A percentile compares a stretch with the other conserved stretches of the same genome.
Evolutionary conservation across 176 grass and related monocot species (phyloP).

Genomic region (Musa beccarii): DNA sequence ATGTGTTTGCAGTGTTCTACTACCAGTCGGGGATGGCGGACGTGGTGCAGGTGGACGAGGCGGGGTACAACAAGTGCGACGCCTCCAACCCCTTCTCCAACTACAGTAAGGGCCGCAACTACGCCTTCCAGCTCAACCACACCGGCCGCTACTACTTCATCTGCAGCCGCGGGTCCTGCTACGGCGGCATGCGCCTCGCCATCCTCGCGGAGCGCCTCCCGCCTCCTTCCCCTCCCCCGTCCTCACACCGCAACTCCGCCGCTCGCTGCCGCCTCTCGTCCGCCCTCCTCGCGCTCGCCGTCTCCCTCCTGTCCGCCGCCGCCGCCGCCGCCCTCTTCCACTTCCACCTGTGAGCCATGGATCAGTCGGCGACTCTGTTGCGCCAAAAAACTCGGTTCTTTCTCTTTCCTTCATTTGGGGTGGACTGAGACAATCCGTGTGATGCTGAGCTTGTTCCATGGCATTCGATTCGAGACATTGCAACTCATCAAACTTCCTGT

Average conservation of each 20-base stretch:
- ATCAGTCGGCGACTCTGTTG: background rate
- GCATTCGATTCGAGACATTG: too few species aligned
- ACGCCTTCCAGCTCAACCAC: constrained; percentile 41
- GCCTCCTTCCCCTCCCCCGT: constrained; percentile 6
- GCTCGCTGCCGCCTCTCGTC: background rate
- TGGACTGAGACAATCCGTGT: too few species aligned
- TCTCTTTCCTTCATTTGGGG: too few species aligned
- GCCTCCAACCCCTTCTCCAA: constrained; percentile 31
- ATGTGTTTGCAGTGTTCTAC: constrained; percentile 38
- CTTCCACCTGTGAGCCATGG: background rate
- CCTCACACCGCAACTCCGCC: background rate
- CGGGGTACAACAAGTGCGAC: constrained; percentile 47
- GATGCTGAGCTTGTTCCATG: too few species aligned
- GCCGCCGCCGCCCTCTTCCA: background rate
- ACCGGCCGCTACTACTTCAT: constrained; percentile 63
- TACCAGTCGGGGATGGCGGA: constrained; percentile 45
- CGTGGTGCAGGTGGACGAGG: constrained; percentile 57
- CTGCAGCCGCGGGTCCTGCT: constrained; percentile 73
- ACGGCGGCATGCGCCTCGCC: constrained; percentile 52
- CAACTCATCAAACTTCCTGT: too few species aligned
- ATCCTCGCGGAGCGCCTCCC: constrained; percentile 27
- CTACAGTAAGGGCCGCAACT: constrained; percentile 42
- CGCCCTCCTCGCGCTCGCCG: background rate
- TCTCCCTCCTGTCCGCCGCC: background rate
- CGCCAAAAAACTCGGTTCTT: too few species aligned